phyloP scores from a whole-genome alignment of 345 rosid species.

The Odontarrhena argentea region DNA sequence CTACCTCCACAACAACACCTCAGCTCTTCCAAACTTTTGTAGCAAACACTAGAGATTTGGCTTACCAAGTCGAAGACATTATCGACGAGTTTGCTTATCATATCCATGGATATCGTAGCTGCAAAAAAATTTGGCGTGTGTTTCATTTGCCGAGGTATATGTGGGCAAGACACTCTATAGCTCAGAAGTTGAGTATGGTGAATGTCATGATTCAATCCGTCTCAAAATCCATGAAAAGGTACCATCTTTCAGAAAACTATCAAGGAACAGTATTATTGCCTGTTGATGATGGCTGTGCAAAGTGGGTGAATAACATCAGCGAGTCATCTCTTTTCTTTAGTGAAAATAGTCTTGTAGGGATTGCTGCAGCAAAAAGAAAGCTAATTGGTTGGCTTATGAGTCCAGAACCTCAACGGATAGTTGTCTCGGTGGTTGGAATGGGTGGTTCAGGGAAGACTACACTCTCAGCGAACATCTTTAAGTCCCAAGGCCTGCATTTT shows the following conservation, averaged over 20 bases:
- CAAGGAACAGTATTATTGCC: background rate
- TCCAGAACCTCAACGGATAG: slow-evolving; percentile 30
- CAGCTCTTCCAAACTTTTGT: slow-evolving; percentile 42
- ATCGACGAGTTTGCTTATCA: slow-evolving; percentile 44
- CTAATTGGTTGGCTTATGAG: slow-evolving; percentile 38
- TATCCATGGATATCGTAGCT: slow-evolving; percentile 24
- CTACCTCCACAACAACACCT: slow-evolving; percentile 1
- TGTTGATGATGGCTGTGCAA: slow-evolving; percentile 9
- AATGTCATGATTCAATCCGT: slow-evolving; percentile 35
- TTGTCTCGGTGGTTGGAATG: slow-evolving; percentile 46
- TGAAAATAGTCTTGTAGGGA: slow-evolving; percentile 49
- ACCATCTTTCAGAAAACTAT: slow-evolving; percentile 19
- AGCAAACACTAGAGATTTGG: slow-evolving; percentile 33
- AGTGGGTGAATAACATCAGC: slow-evolving; percentile 27
- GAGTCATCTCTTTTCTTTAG: slow-evolving; percentile 41
- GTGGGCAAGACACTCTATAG: slow-evolving; percentile 39
- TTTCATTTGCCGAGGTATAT: slow-evolving; percentile 35
- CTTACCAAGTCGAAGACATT: slow-evolving; percentile 46
- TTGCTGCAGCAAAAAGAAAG: slow-evolving; percentile 32
- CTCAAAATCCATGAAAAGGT: slow-evolving; percentile 41
- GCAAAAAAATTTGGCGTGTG: slow-evolving; percentile 12
- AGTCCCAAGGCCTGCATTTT: slow-evolving; percentile 36
- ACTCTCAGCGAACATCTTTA: slow-evolving; percentile 42
- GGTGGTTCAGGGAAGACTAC: slow-evolving; percentile 51
- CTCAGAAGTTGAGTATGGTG: slow-evolving; percentile 35